phyloP scores from a whole-genome alignment of 768 basidiomycete species.

The Auriscalpium microsporum region DNA sequence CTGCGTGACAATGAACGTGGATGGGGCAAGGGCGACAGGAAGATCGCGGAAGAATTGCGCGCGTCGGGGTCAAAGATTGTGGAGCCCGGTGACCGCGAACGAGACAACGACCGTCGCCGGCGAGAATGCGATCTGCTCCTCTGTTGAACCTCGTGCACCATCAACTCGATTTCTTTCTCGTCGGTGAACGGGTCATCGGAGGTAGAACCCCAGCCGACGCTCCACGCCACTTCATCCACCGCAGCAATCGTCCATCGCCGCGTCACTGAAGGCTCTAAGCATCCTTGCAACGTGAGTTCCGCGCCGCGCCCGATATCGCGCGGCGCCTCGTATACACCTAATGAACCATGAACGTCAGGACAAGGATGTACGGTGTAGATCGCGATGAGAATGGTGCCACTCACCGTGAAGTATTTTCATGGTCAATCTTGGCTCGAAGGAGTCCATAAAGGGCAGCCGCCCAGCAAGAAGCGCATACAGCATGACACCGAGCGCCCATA shows the following conservation, averaged over 20 bases:
- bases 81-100: constrained; percentile 5
- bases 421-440: constrained; percentile 85
- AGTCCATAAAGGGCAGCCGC: constrained; percentile 78
- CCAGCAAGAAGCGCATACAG: constrained; percentile 82
- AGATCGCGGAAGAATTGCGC: neutral
- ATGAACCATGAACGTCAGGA: constrained; percentile 3
- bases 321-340: constrained; percentile 60
- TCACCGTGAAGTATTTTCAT: constrained; percentile 85
- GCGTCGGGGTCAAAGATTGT: neutral
- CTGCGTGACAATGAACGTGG: neutral
- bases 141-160: constrained; percentile 31
- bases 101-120: neutral
- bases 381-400: constrained; percentile 20
- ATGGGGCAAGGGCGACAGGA: neutral
- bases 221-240: constrained; percentile 78
- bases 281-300: constrained; percentile 68
- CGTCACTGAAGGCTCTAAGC: constrained; percentile 54
- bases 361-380: constrained; percentile 10
- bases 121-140: neutral
- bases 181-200: constrained; percentile 27
- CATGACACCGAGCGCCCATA: constrained; percentile 93
- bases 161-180: constrained; percentile 22
- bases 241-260: constrained; percentile 74
- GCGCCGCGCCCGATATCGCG: constrained; percentile 49
- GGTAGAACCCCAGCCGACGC: constrained; percentile 59